Conservation (phyloP, 106 monocot species). For the Phalaenopsis equestris region DNA sequence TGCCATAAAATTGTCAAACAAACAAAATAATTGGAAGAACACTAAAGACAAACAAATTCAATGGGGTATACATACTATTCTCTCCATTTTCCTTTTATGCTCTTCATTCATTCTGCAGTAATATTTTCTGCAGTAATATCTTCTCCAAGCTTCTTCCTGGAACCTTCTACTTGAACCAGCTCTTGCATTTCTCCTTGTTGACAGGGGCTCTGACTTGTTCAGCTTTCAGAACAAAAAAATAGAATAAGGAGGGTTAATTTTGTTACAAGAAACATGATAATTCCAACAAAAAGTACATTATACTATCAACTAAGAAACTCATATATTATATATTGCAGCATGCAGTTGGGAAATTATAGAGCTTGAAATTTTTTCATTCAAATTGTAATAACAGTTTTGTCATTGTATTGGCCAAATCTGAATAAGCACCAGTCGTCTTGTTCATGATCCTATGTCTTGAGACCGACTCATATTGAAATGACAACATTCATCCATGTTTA, state of each 20-base stretch:
- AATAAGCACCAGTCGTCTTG: background rate
- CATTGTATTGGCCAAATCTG: background rate
- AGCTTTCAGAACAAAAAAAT: conserved; percentile 18
- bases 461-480: background rate
- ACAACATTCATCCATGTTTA: background rate
- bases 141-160: conserved; percentile 75
- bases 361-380: background rate
- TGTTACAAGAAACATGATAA: background rate
- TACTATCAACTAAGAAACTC: background rate
- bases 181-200: conserved; percentile 25
- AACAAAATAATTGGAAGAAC: background rate
- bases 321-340: background rate
- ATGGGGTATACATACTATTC: conserved; percentile 41
- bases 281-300: background rate
- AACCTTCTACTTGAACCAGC: conserved; percentile 29
- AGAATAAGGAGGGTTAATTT: background rate
- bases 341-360: background rate
- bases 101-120: conserved; percentile 63
- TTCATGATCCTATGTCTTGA: background rate
- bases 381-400: background rate
- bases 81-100: conserved; percentile 73
- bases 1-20: background rate
- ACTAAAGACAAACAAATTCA: conserved; percentile 7
- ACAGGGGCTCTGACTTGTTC: conserved; percentile 35
- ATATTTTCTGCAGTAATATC: conserved; percentile 62